Evolutionary conservation across 2,329 filamentous ascomycete species (phyloP), one percentile per base, ranked within the genome.

Genomic region (Davidsoniella neocaledoniae): DNA sequence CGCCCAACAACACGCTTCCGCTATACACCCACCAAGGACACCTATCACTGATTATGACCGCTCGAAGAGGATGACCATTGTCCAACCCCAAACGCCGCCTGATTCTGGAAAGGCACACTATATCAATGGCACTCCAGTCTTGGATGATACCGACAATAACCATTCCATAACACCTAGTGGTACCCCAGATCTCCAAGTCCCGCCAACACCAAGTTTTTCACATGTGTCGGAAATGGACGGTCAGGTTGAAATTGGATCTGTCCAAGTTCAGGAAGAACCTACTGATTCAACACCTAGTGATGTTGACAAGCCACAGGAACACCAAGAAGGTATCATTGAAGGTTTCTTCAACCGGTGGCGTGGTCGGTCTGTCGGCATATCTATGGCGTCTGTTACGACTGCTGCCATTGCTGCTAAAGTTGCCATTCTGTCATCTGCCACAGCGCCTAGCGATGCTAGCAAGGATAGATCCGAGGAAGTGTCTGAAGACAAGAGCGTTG

Each of bases 301-400:
- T 5, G n/a, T 14, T 4, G 19, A 43, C 14, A 25, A 47, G 38
- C 5, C 25, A 10, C 4, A 6, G 9, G 49, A 42, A 12, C 17
- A 14, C 6, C 44, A 39, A 16, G 49, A 51, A 26, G 44, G 44
- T 9, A 25, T 51, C 16, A 42, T 51, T n/a, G 29, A 23, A 21
- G 39, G 37, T 21, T 48, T 51, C 19, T 17, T 51, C 16, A 47
- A 21, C 17, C 16, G 49, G 19, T 51, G 49, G 49, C 37, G 44
- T 14, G 44, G 49, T 2, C 43, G 49, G 8, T 21, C 29, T 16
- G 36, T 33, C 29, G 17, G n/a, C 6, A 17, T 23, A 26, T 51
- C 38, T 5, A 37, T 51, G 26, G 33, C 43, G 16, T 25, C 37
- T 14, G 49, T 51, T 10, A 44, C 49, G 1, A 40, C 39, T 16